Percentiles rank a stretch among this genome's conserved stretches.
Evolutionary conservation across 176 grass and related monocot genomes (phyloP).

Genomic region (Tillandsia fasciculata): DNA sequence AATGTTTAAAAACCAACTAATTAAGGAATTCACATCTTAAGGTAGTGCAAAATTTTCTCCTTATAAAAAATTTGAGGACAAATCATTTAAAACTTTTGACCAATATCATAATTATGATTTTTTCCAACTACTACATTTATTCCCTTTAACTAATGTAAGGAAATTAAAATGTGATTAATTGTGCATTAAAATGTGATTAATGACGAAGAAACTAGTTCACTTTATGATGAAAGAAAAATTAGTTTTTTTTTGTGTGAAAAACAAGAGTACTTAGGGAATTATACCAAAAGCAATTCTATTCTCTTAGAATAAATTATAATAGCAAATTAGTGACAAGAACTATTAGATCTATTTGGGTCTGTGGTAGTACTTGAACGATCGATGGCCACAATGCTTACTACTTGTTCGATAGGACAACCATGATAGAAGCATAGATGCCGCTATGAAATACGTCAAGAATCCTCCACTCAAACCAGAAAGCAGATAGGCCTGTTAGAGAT

Average conservation of each 20-base stretch:
- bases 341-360: slow-evolving; percentile 12
- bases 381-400: slow-evolving; percentile 33
- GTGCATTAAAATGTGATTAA: no score
- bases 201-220: no score
- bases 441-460: slow-evolving; percentile 84
- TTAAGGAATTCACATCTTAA: no score
- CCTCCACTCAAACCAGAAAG: slow-evolving; percentile 68
- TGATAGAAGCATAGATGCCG: slow-evolving; percentile 75
- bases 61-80: no score
- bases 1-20: no score
- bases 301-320: not conserved
- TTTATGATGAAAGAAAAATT: no score
- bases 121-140: no score
- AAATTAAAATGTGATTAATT: no score
- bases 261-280: not conserved
- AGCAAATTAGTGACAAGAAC: slow-evolving; percentile 10
- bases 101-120: no score
- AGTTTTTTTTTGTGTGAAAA: not conserved
- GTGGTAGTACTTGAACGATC: slow-evolving; percentile 49
- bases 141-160: no score
- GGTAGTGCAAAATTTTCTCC: no score
- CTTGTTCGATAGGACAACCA: slow-evolving; percentile 40
- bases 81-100: no score
- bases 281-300: not conserved
- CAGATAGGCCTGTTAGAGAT: slow-evolving; percentile 48